A percentile compares a stretch with the other conserved stretches of the same genome.
Evolutionary conservation across 768 basidiomycete species (phyloP).

Genomic region (Mycena capillaripes): DNA sequence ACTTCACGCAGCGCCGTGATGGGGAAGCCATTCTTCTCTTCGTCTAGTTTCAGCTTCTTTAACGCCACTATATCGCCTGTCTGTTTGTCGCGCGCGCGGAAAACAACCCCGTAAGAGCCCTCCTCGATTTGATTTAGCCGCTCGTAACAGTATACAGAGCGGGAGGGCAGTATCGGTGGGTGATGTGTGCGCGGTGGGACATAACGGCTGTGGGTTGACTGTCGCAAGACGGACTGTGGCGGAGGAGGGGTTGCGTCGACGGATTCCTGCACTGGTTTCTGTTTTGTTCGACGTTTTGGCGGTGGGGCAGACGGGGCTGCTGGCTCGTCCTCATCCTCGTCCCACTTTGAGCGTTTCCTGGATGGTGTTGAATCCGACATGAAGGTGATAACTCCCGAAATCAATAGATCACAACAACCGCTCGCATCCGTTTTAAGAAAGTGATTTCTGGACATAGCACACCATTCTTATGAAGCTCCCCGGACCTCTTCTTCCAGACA

Average conservation of each 20-base stretch:
- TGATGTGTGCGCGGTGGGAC: constrained; percentile 84
- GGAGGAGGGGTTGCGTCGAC: constrained; percentile 39
- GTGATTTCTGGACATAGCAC: neutral
- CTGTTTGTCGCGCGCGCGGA: constrained; percentile 94
- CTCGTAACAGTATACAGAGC: constrained; percentile 95
- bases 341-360: constrained; percentile 86
- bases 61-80: constrained; percentile 96
- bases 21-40: constrained; percentile 98
- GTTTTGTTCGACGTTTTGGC: constrained; percentile 69
- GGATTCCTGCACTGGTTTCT: constrained; percentile 49
- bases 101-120: constrained; percentile 97
- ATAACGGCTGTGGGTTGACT: constrained; percentile 68
- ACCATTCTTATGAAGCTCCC: constrained; percentile 39
- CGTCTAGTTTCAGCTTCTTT: constrained; percentile 98
- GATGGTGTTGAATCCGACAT: constrained; percentile 67
- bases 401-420: constrained; percentile 21
- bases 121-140: constrained; percentile 98
- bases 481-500: constrained; percentile 73
- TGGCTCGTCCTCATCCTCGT: constrained; percentile 56
- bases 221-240: constrained; percentile 37
- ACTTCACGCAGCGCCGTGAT: constrained; percentile 97
- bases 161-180: constrained; percentile 86
- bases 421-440: constrained; percentile 3
- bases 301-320: constrained; percentile 53
- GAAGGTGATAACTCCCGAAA: neutral